Conservation (phyloP, 2,329 filamentous ascomycete genomes). For the Ascosphaera apis region DNA sequence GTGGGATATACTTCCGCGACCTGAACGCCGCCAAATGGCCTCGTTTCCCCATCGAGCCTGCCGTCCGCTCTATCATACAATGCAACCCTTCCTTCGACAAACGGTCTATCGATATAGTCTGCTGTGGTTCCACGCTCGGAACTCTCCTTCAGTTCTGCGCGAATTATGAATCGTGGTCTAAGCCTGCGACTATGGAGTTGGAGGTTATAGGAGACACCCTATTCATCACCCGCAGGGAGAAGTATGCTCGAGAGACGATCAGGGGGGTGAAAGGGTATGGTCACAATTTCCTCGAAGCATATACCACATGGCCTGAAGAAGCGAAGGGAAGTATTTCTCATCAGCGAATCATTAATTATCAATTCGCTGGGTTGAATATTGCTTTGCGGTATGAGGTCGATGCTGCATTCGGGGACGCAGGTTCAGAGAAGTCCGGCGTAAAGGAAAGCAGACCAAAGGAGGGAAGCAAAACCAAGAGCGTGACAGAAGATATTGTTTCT, state of each 20-base stretch:
- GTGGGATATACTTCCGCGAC: slow-evolving; percentile 24
- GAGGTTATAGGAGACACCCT: slow-evolving; percentile 33
- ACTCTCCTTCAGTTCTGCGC: slow-evolving; percentile 25
- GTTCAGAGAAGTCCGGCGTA: not conserved
- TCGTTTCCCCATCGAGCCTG: slow-evolving; percentile 22
- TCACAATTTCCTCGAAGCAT: slow-evolving; percentile 41
- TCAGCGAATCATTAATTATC: slow-evolving; percentile 37
- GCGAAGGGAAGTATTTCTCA: slow-evolving; percentile 35
- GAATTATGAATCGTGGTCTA: slow-evolving; percentile 11
- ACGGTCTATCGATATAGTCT: slow-evolving; percentile 29
- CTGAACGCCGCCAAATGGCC: slow-evolving; percentile 13
- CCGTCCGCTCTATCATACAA: slow-evolving; percentile 20
- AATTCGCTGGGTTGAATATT: slow-evolving; percentile 28
- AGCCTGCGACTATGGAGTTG: slow-evolving; percentile 22
- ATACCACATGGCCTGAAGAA: slow-evolving; percentile 37
- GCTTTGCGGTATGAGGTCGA: slow-evolving; percentile 36
- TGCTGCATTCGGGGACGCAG: slow-evolving; percentile 22
- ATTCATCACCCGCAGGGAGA: slow-evolving; percentile 40
- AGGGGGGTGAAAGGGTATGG: slow-evolving; percentile 35
- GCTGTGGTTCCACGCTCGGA: slow-evolving; percentile 36
- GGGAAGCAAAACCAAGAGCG: not conserved
- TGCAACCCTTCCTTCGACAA: slow-evolving; percentile 16
- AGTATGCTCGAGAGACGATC: slow-evolving; percentile 34
- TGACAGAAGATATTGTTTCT: too few species aligned
- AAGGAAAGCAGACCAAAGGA: not conserved